These are phyloP conservation scores for Rhizophora apiculata DNA, from an alignment of 345 rosid species.

Conservation along the genomic window DNA sequence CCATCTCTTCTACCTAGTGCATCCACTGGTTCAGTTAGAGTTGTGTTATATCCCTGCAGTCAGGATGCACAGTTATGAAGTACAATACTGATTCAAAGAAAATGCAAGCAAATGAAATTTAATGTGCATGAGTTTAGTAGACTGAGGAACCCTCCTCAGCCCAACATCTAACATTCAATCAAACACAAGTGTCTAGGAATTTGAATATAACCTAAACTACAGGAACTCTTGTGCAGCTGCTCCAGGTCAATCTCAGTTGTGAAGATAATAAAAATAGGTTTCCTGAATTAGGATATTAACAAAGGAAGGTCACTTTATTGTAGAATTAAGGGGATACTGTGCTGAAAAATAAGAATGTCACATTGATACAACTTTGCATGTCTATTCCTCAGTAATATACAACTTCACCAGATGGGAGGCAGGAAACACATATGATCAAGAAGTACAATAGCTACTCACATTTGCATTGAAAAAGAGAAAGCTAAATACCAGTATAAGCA, in stretches of 20 bases:
- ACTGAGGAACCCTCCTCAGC: too few species aligned
- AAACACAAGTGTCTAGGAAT: too few species aligned
- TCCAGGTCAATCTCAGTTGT: too few species aligned
- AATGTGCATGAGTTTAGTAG: too few species aligned
- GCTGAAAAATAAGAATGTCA: not conserved
- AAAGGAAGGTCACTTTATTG: too few species aligned
- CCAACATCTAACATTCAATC: too few species aligned
- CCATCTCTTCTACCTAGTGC: conserved; percentile 37
- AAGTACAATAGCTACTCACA: not conserved
- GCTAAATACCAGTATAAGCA: conserved; percentile 46
- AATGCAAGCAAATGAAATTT: too few species aligned
- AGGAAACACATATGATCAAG: not conserved
- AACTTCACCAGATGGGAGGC: not conserved
- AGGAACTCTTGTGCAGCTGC: too few species aligned
- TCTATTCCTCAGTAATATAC: too few species aligned
- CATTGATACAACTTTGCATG: not conserved
- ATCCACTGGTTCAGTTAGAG: conserved; percentile 47
- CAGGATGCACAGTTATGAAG: conserved; percentile 8
- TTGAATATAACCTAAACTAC: too few species aligned
- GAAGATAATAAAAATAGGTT: not conserved
- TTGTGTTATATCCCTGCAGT: conserved; percentile 51
- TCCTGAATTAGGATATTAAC: not conserved
- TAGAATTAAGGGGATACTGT: too few species aligned
- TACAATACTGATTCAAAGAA: too few species aligned
- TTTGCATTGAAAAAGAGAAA: conserved; percentile 2